These are phyloP conservation scores for Chaetomium globosum DNA, from an alignment of 2,329 filamentous ascomycete genomes.

Conservation along the genomic window DNA sequence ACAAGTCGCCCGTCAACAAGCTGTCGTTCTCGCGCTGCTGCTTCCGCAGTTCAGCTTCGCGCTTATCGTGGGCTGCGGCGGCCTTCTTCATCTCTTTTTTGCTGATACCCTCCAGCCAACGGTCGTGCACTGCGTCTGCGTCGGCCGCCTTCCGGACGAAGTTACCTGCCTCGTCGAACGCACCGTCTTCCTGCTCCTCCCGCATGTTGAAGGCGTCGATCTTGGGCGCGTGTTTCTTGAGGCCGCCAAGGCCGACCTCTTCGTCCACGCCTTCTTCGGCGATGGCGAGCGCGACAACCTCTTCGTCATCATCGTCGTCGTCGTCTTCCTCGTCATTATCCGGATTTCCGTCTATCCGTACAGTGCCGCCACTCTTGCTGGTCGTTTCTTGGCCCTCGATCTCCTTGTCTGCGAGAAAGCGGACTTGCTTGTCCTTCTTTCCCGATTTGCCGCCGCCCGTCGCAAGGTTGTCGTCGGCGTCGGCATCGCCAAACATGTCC, in stretches of 20 bases:
- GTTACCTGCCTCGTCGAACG: constrained; percentile 89
- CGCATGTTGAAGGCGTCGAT: constrained; percentile 96
- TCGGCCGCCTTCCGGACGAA: constrained; percentile 87
- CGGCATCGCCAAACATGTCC: constrained; percentile 84
- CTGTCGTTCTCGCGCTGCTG: constrained; percentile 78
- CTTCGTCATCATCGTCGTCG: constrained; percentile 67
- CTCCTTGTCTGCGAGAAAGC: constrained; percentile 59
- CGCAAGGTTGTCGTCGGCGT: constrained; percentile 50
- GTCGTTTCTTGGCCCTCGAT: constrained; percentile 79
- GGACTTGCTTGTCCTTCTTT: constrained; percentile 66
- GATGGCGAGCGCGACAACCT: constrained; percentile 73
- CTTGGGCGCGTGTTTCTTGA: constrained; percentile 91
- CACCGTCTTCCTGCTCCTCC: constrained; percentile 85
- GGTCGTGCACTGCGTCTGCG: constrained; percentile 86
- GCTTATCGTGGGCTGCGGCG: constrained; percentile 81
- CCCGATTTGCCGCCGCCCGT: constrained; percentile 41
- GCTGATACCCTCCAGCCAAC: constrained; percentile 87
- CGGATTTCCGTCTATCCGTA: constrained; percentile 61
- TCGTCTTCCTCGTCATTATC: constrained; percentile 54
- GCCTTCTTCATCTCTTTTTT: constrained; percentile 93
- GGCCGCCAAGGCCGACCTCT: constrained; percentile 84
- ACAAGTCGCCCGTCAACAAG: constrained; percentile 79
- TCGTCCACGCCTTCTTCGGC: constrained; percentile 79
- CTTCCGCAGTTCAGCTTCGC: constrained; percentile 74
- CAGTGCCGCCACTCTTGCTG: constrained; percentile 73